Evolutionary conservation across 345 rosid species (phyloP).

Genomic region (Acer saccharum): DNA sequence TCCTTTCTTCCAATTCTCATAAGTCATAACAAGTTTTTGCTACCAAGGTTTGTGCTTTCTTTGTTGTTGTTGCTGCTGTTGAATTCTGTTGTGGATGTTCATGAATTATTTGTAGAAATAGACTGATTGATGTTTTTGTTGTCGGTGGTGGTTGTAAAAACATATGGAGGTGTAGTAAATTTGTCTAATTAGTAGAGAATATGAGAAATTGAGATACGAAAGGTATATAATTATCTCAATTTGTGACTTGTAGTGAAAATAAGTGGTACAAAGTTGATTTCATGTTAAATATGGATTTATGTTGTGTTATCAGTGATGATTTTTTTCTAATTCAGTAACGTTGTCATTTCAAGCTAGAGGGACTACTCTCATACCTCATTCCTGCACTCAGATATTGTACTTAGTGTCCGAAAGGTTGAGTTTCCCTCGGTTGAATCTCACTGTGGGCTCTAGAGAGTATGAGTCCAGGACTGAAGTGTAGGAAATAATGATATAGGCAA

Average conservation of each 20-base stretch:
- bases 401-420: too few species aligned
- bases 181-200: background rate
- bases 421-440: too few species aligned
- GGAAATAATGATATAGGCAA: background rate
- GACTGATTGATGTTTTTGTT: background rate
- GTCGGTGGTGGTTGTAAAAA: background rate
- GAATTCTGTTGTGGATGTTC: background rate
- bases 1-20: background rate
- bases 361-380: background rate
- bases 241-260: too few species aligned
- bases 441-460: too few species aligned
- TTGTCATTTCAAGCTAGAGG: background rate
- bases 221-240: background rate
- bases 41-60: slow-evolving; percentile 44
- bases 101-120: background rate
- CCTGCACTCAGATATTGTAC: background rate
- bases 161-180: too few species aligned
- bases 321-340: background rate
- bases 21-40: background rate
- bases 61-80: background rate
- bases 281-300: background rate
- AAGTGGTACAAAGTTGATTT: background rate
- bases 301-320: background rate
- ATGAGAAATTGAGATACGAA: background rate
- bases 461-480: too few species aligned